Evolutionary conservation across 1,284 basidiomycete species (phyloP), one percentile per base, ranked within the genome.

Genomic region (Binderoboletus segoi): DNA sequence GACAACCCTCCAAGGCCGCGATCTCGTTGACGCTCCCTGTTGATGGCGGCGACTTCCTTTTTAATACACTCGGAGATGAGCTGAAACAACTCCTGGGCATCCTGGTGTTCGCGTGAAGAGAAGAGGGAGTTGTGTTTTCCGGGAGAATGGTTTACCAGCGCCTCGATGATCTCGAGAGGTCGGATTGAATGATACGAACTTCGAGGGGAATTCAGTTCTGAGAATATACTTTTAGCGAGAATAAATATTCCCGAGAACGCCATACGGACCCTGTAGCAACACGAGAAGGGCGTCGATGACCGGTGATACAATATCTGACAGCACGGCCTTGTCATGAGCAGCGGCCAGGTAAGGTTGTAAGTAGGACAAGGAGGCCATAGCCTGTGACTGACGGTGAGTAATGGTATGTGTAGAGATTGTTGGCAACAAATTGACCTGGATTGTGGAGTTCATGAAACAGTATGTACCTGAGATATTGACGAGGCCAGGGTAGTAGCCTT

Each of bases 51-150:
- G 8, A 86, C 81, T 72, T 97, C 94, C 57, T 86, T 86, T 72
- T 93, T 93, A 63, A 96, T 81, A 45, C 86, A 91, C 68, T 95
- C 93, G 1, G 93, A 90, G 21, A 97, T 77, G 37, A 96, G 85
- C 63, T 95, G 87, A 73, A 96, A 96, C n/a, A 97, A 80, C 69
- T 97, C 95, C 67, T 97, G 95, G 3, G 94, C 94, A 71, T 97
- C 94, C 75, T 97, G 94, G 70, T 97, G 94, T 67, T 96, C 91
- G 16, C 91, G 84, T 2, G 91, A 93, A 57, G 84, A 84, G 67
- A 96, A 87, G 8, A 96, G 79, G 0, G 88, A 80, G 57, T 79
- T 83, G 41, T 80, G 77, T 43, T 81, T 83, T 58, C 81, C 79
- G 40, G 79, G 74, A 42, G 83, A 80, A 47, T 84, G 77, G 35